Base-by-base conservation (phyloP, 108 stramenopile genomes). In the Nitzschia inconspicua region DNA sequence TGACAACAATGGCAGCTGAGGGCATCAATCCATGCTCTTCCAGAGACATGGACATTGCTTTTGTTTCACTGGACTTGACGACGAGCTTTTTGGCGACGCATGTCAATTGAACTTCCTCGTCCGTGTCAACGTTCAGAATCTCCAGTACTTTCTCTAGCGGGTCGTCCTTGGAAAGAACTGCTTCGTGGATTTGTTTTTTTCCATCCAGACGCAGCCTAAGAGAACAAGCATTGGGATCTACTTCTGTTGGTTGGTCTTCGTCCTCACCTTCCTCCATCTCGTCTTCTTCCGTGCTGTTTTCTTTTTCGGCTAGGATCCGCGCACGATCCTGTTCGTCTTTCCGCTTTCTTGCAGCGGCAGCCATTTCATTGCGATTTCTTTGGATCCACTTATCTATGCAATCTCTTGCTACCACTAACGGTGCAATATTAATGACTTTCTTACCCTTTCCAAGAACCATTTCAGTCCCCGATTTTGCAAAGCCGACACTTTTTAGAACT, bases 341-440 rank as follows among this genome's bases (percentile, higher is more conserved):
- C 24, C 80, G 68, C 57, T 82, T 82, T 24, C 92, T 59, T 2
- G 72, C 66, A 3, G 85, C 85, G 2, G 80, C 71, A 7, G 84
- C 85, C 60, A 87, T 83, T 58, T 82, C 77, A 46, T 75, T 61
- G 5, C 81, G 68, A 68, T 86, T 92, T 22, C 64, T 63, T 44
- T 86, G 78, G 26, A 89, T 76, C 91, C 91, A 93, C 48, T 87
- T 85, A 29, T 89, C 91, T 40, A 93, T 88, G 40, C 57, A 66
- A 62, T 93, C 91, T 41, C 88, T 66, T 7, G 79, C 88, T 20
- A 81, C 77, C 1, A 76, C 78, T 30, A 93, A 68, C 3, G 86
- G 88, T 26, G 88, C 83, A 50, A 93, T 61, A 31, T 31, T 44
- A n/a, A 88, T 77, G 44, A 88, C 69, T 31, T 72, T 79, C 52